Conservation (phyloP, 768 basidiomycete species). For the Tulasnella sp. region DNA sequence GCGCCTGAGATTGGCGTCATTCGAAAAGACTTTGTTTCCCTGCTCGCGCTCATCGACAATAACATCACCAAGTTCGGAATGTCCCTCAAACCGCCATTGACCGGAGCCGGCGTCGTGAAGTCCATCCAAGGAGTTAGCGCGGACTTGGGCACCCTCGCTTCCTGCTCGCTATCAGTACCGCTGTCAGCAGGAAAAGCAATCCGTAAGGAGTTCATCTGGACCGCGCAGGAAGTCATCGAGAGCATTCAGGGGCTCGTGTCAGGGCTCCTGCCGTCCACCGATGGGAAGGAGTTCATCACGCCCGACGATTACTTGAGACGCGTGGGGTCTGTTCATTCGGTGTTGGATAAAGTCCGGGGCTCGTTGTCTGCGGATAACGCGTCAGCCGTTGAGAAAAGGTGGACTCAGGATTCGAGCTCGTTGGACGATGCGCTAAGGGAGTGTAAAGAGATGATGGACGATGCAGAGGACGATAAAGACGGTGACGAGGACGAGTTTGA, state of each 20-base stretch:
- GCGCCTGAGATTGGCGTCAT: not conserved
- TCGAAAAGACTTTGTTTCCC: slow-evolving; percentile 13
- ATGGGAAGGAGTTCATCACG: not conserved
- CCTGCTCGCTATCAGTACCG: slow-evolving; percentile 1
- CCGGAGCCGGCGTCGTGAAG: slow-evolving; percentile 8
- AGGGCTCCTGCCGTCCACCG: not conserved
- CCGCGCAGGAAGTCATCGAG: slow-evolving; percentile 15
- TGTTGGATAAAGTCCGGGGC: slow-evolving; percentile 10
- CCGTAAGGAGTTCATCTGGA: slow-evolving; percentile 14
- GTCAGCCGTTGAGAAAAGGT: slow-evolving; percentile 11
- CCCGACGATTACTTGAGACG: slow-evolving; percentile 13
- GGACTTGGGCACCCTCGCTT: slow-evolving; percentile 10
- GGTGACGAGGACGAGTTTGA: slow-evolving; percentile 4
- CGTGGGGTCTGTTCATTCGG: slow-evolving; percentile 7
- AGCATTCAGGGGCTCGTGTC: slow-evolving; percentile 5
- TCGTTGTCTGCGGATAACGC: slow-evolving; percentile 9
- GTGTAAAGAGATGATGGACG: slow-evolving; percentile 13
- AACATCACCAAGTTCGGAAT: slow-evolving; percentile 13
- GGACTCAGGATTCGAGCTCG: slow-evolving; percentile 10
- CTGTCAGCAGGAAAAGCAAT: not conserved
- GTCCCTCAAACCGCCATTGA: slow-evolving; percentile 16
- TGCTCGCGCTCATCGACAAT: slow-evolving; percentile 12
- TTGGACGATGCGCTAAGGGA: slow-evolving; percentile 15
- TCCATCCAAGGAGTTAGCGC: slow-evolving; percentile 1
- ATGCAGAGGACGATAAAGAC: not conserved